phyloP scores from a whole-genome alignment of 2,329 filamentous ascomycete genomes.

The Xylariaceae sp. region DNA sequence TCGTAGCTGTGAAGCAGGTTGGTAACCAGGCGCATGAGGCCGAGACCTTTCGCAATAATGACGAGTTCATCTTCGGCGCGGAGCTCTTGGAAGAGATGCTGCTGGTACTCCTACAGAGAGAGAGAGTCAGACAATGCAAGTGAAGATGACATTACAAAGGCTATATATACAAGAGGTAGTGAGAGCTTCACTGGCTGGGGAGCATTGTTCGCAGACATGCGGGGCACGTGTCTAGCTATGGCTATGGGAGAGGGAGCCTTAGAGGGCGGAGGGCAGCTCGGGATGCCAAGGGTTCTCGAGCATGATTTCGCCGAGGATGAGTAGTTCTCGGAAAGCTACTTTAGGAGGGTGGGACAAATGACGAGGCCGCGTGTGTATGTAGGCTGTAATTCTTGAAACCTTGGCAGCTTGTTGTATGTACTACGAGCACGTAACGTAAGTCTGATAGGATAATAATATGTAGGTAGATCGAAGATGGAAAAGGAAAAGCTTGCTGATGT shows the following conservation, averaged over 20 bases:
- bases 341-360: background rate
- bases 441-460: background rate
- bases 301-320: slow-evolving; percentile 26
- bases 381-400: background rate
- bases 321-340: slow-evolving; percentile 7
- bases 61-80: slow-evolving; percentile 91
- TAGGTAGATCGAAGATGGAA: background rate
- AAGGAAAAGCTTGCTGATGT: background rate
- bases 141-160: background rate
- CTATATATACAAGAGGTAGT: slow-evolving; percentile 64
- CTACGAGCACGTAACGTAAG: too few relatives aligned
- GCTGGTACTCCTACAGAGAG: slow-evolving; percentile 75
- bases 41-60: slow-evolving; percentile 86
- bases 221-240: slow-evolving; percentile 37
- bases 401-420: background rate
- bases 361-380: background rate
- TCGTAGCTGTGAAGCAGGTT: slow-evolving; percentile 97
- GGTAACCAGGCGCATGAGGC: slow-evolving; percentile 88
- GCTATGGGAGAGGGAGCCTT: background rate
- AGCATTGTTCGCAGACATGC: slow-evolving; percentile 58
- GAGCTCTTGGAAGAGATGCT: slow-evolving; percentile 90
- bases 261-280: background rate
- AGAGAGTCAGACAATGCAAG: slow-evolving; percentile 14
- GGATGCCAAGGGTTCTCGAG: slow-evolving; percentile 22
- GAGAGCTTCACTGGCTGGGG: slow-evolving; percentile 78